phyloP scores from a whole-genome alignment of 2,329 filamentous ascomycete species.

The Escovopsis sp. region DNA sequence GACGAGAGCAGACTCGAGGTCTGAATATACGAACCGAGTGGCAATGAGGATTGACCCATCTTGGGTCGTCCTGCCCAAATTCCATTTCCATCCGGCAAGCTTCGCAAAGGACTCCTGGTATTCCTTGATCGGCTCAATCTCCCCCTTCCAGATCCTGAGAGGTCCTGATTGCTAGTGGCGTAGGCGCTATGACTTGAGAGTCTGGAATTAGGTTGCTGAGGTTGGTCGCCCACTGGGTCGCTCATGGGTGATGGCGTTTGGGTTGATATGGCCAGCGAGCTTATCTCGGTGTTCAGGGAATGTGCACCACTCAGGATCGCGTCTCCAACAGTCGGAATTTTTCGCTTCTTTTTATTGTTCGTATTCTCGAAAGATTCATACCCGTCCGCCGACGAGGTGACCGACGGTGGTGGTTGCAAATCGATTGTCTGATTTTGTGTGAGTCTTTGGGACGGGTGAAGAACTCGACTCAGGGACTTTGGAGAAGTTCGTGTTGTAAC shows the following conservation, averaged over 20 bases:
- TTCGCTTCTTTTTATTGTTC: conserved; percentile 98
- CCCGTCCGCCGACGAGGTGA: conserved; percentile 61
- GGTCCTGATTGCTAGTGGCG: conserved; percentile 38
- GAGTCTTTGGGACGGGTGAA: conserved; percentile 27
- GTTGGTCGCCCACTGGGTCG: conserved; percentile 18
- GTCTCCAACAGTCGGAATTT: conserved; percentile 82
- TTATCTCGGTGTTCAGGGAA: conserved; percentile 27
- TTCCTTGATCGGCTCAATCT: conserved; percentile 57
- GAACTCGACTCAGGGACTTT: conserved; percentile 28
- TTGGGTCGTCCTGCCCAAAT: conserved; percentile 39
- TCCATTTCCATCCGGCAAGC: conserved; percentile 43
- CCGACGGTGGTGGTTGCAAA: conserved; percentile 48
- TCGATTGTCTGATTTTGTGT: conserved; percentile 31
- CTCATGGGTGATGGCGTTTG: conserved; percentile 10
- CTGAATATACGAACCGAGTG: no score
- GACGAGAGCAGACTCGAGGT: no score
- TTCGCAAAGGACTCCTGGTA: conserved; percentile 46
- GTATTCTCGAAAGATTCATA: conserved; percentile 98
- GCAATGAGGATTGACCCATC: conserved; percentile 21
- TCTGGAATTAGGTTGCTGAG: conserved; percentile 12
- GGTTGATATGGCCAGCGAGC: conserved; percentile 13
- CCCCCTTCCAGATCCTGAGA: conserved; percentile 74
- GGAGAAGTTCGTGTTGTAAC: conserved; percentile 31
- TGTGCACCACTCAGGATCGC: conserved; percentile 33
- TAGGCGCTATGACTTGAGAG: conserved; percentile 31